Conservation (phyloP, 768 basidiomycete genomes). For the Russula brevipes region DNA sequence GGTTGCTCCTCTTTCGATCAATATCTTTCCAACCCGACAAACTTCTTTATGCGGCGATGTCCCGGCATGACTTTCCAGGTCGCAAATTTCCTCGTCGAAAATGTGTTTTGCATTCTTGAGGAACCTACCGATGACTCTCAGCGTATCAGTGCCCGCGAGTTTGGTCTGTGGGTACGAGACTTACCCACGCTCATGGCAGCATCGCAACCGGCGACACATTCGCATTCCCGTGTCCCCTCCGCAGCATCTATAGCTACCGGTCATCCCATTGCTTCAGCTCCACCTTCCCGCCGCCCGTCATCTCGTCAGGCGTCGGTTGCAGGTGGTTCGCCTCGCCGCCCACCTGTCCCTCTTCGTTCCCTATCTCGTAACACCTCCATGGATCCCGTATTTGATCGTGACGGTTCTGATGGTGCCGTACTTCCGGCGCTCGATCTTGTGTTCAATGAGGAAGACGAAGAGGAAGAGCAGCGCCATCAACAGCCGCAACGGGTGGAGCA, state of each 20-base stretch:
- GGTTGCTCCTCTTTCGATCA: constrained; percentile 76
- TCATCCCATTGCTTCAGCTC: constrained; percentile 56
- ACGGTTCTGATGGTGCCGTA: constrained; percentile 20
- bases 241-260: constrained; percentile 54
- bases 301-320: constrained; percentile 56
- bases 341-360: constrained; percentile 47
- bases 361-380: constrained; percentile 63
- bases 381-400: constrained; percentile 30
- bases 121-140: constrained; percentile 53
- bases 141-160: constrained; percentile 74
- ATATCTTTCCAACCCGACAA: constrained; percentile 71
- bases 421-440: constrained; percentile 21
- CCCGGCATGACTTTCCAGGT: constrained; percentile 83
- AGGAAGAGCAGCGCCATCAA: constrained; percentile 42
- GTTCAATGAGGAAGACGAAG: constrained; percentile 31
- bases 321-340: constrained; percentile 40
- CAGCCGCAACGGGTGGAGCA: neutral
- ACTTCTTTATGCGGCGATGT: constrained; percentile 88
- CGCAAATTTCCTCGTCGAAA: constrained; percentile 78
- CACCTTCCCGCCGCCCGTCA: constrained; percentile 64
- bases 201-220: constrained; percentile 30
- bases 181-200: constrained; percentile 68
- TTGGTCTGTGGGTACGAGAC: constrained; percentile 80
- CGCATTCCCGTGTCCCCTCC: constrained; percentile 55
- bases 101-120: constrained; percentile 77